A percentile compares a stretch with the other conserved stretches of the same genome.
Evolutionary conservation across 2,329 filamentous ascomycete species (phyloP).

Genomic region (Pseudonectria buxi): DNA sequence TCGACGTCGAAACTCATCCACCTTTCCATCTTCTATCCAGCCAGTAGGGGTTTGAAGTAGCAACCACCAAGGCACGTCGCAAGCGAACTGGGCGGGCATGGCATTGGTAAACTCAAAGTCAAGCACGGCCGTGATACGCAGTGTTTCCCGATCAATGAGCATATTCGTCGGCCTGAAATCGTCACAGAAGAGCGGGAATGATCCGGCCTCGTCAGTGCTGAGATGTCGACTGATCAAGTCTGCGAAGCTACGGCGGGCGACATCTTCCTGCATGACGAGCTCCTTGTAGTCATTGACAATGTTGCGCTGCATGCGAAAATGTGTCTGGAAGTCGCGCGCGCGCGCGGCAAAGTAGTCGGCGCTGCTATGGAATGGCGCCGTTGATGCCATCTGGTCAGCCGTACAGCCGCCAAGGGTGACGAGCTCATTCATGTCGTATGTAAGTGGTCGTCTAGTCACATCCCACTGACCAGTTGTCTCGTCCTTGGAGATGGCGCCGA

Average conservation of each 20-base stretch:
- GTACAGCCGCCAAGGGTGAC: constrained; percentile 26
- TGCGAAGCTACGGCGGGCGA: constrained; percentile 26
- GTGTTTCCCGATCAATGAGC: constrained; percentile 28
- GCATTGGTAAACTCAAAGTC: constrained; percentile 19
- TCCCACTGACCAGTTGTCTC: constrained; percentile 16
- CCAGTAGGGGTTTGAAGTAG: no score
- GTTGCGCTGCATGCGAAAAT: constrained; percentile 27
- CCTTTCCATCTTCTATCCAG: no score
- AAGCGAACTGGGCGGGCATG: neutral
- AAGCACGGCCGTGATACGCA: constrained; percentile 30
- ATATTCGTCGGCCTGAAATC: constrained; percentile 34
- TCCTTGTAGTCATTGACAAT: constrained; percentile 22
- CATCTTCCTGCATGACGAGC: constrained; percentile 19
- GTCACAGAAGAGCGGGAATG: constrained; percentile 37
- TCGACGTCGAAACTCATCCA: no score
- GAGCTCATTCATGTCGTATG: constrained; percentile 35
- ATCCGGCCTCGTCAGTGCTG: constrained; percentile 24
- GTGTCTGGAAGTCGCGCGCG: constrained; percentile 18
- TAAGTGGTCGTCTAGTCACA: constrained; percentile 28
- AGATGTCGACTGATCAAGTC: constrained; percentile 26
- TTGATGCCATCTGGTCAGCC: constrained; percentile 21
- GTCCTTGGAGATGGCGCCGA: constrained; percentile 29
- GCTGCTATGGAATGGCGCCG: constrained; percentile 22
- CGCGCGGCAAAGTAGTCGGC: constrained; percentile 26
- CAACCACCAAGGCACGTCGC: neutral